phyloP scores from a whole-genome alignment of 192 early-diverging fungal genomes.

The Rhizophagus sp. region DNA sequence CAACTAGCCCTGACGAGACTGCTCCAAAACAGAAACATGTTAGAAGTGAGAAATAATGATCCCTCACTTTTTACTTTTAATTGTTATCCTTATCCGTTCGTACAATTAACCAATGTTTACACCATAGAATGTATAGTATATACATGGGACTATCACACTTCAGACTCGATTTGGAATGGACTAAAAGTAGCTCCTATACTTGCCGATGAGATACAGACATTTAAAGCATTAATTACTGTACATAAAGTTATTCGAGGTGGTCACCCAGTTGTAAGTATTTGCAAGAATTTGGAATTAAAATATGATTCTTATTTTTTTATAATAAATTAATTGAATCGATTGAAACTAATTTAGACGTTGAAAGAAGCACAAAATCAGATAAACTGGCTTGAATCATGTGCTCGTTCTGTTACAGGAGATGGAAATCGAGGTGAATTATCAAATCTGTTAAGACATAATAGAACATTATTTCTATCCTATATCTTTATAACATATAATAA shows the following conservation, averaged over 20 bases:
- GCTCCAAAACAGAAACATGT: conserved; percentile 99
- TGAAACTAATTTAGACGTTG: conserved; percentile 54
- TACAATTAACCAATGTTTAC: neutral
- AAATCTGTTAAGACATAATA: neutral
- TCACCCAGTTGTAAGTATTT: conserved; percentile 68
- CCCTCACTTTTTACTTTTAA: conserved; percentile 9
- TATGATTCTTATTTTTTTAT: neutral
- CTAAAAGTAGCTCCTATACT: conserved; percentile 86
- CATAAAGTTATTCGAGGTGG: conserved; percentile 97
- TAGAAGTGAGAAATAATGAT: conserved; percentile 49
- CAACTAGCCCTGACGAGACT: conserved; percentile 82
- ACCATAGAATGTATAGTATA: conserved; percentile 82
- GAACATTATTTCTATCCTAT: neutral
- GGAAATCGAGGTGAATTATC: conserved; percentile 37
- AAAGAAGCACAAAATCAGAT: conserved; percentile 82
- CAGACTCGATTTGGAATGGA: conserved; percentile 81
- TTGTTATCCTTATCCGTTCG: conserved; percentile 10
- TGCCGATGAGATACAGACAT: conserved; percentile 93
- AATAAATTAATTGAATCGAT: neutral
- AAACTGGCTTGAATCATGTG: conserved; percentile 80
- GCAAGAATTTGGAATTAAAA: neutral
- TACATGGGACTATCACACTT: conserved; percentile 90
- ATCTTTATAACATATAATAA: neutral
- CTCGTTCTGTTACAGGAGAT: conserved; percentile 52
- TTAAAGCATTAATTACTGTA: conserved; percentile 90